Evolutionary conservation across 208 protist species (phyloP).

Genomic region (Leishmania guyanensis): DNA sequence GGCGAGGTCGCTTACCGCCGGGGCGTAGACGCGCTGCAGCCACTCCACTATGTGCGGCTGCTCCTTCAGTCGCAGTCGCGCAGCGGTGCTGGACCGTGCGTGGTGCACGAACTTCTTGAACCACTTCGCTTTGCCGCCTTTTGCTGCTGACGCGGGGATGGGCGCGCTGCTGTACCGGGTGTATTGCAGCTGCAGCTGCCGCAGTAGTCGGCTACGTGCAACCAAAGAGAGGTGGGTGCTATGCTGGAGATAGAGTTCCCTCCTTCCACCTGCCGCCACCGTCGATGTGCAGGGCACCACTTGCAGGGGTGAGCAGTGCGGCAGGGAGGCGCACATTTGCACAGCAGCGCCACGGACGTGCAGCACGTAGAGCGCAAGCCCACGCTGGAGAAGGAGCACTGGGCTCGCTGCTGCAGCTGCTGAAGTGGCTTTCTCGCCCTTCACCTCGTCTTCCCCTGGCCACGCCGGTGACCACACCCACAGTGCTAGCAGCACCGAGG

Average conservation of each 20-base stretch:
- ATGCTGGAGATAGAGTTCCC: constrained; percentile 19
- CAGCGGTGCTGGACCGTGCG: constrained; percentile 15
- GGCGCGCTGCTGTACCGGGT: constrained; percentile 9
- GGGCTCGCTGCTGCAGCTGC: constrained; percentile 22
- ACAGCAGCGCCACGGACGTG: constrained; percentile 41
- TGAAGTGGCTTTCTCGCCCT: background rate
- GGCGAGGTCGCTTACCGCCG: constrained; percentile 10
- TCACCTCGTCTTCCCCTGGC: constrained; percentile 5
- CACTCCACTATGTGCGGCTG: constrained; percentile 22
- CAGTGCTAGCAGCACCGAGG: constrained; percentile 25
- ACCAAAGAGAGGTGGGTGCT: constrained; percentile 25
- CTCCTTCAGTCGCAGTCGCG: constrained; percentile 22
- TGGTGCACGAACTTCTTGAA: constrained; percentile 31
- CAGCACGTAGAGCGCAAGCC: constrained; percentile 30
- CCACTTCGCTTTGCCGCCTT: constrained; percentile 23
- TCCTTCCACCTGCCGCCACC: background rate
- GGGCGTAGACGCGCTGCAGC: constrained; percentile 24
- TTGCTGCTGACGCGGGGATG: constrained; percentile 7
- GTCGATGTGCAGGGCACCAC: background rate
- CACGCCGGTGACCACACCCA: constrained; percentile 35
- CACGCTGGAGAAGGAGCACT: constrained; percentile 41
- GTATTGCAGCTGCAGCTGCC: constrained; percentile 32
- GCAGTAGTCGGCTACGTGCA: constrained; percentile 11
- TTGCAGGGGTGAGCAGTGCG: constrained; percentile 25
- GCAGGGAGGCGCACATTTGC: constrained; percentile 36